Conservation (phyloP, 169 alveolate genomes). For the Prorocentrum cordatum region DNA sequence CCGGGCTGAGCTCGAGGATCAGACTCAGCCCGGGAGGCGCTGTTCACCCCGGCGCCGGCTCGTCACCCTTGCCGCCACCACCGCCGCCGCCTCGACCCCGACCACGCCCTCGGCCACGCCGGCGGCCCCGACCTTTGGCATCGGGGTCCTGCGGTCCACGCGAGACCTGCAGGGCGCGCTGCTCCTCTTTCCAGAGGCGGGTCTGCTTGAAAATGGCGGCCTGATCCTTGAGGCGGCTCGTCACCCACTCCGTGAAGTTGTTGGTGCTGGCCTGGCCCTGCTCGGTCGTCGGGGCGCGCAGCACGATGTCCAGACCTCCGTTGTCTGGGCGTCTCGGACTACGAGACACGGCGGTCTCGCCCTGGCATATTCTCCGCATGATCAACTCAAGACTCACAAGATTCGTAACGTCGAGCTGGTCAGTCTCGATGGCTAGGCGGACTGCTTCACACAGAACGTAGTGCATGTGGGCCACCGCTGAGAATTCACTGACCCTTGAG, state of each 20-base stretch:
- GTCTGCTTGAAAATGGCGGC: conserved; percentile 3
- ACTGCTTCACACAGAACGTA: neutral
- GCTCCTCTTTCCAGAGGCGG: neutral
- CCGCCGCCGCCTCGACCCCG: no score
- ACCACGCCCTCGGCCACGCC: no score
- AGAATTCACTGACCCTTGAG: neutral
- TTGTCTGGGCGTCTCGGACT: neutral
- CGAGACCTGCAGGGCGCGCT: no score
- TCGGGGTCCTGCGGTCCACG: no score
- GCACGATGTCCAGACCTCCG: conserved; percentile 8
- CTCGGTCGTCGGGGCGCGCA: no score
- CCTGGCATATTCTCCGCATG: neutral
- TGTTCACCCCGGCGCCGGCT: no score
- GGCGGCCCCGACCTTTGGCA: no score
- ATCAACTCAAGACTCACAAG: neutral
- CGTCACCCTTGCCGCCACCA: no score
- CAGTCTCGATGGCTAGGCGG: neutral
- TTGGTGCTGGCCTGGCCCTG: no score
- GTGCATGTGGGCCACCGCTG: neutral
- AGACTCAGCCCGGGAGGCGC: no score
- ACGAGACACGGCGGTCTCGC: conserved; percentile 2
- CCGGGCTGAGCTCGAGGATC: no score
- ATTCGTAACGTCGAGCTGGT: neutral
- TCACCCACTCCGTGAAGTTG: conserved; percentile 11
- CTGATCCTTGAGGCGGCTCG: neutral